Evolutionary conservation across 164 flowering plant genomes (phyloP).

Genomic region (Nelumbo lutea): DNA sequence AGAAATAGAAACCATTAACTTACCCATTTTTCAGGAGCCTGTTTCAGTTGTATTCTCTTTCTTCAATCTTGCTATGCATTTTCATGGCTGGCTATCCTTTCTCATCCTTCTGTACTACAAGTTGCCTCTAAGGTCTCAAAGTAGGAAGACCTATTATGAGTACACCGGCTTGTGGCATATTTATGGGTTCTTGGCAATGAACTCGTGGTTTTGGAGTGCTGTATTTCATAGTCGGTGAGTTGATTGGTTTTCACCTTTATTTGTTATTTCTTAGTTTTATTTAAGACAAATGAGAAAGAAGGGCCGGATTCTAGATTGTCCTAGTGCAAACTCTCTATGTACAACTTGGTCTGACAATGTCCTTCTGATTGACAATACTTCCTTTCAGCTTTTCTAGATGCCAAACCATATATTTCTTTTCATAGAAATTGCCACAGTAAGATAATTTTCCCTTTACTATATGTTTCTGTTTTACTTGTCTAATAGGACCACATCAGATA

Average conservation of each 20-base stretch:
- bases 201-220: constrained; percentile 91
- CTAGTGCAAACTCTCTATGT: background rate
- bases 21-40: constrained; percentile 55
- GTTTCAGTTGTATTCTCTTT: constrained; percentile 79
- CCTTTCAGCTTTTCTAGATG: too few relatives aligned
- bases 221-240: constrained; percentile 80
- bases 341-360: background rate
- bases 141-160: constrained; percentile 65
- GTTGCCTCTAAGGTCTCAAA: constrained; percentile 51
- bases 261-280: too few relatives aligned
- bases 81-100: constrained; percentile 92
- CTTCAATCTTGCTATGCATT: constrained; percentile 75
- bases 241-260: background rate
- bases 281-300: background rate
- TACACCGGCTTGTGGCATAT: constrained; percentile 76
- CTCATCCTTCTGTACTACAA: constrained; percentile 75
- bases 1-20: background rate
- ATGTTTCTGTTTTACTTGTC: too few relatives aligned
- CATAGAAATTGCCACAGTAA: too few relatives aligned
- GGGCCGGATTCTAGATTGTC: too few relatives aligned
- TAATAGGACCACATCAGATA: background rate
- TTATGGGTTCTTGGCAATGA: constrained; percentile 77
- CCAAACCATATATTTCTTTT: too few relatives aligned
- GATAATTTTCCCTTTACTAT: too few relatives aligned
- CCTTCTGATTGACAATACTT: too few relatives aligned